Evolutionary conservation across 2,329 filamentous ascomycete species (phyloP), one percentile per base, ranked within the genome.

Genomic region (Penicillium sclerotiorum): DNA sequence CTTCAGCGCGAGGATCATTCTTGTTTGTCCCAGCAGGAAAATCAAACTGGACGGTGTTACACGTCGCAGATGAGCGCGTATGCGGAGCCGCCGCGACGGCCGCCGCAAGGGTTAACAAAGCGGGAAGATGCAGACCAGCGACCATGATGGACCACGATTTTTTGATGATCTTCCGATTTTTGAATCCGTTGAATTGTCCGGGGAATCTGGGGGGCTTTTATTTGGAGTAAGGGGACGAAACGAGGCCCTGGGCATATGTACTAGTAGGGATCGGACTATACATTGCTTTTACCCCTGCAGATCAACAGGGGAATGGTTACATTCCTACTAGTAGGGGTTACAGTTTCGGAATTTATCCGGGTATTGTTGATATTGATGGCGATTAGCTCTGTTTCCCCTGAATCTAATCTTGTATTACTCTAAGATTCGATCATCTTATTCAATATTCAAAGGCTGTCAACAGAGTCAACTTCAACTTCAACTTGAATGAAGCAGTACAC

Each of bases 41-140:
- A 30, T 57, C 30, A 38, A 47, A 50, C 33, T 59, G 57, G n/a
- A 59, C 46, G n/a, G 53, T 51, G 35, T 47, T 52, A 46, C 57
- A 59, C 9, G 40, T 49, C 9, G 48, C 23, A 21, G 25, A 12
- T 4, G 50, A 27, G 18, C 43, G 43, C 4, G 35, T 25, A 32
- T 20, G 15, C 17, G 47, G 35, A 11, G 48, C 45, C 33, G 51
- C 51, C 3, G 38, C 42, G 13, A 39, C 28, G 6, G 43, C 23
- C 3, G 32, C 18, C 8, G 49, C 45, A 11, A 56, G 48, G 17
- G 47, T 48, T 38, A 56, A 30, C 17, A 56, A n/a, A 20, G 46
- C 28, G 5, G 48, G 38, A 17, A 48, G 15, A 36, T 17, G 17
- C 13, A 49, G 8, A 23, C 46, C 18, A 18, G 36, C n/a, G 4